Conservation (phyloP, 176 grass and related monocot species). For the Zizania latifolia region DNA sequence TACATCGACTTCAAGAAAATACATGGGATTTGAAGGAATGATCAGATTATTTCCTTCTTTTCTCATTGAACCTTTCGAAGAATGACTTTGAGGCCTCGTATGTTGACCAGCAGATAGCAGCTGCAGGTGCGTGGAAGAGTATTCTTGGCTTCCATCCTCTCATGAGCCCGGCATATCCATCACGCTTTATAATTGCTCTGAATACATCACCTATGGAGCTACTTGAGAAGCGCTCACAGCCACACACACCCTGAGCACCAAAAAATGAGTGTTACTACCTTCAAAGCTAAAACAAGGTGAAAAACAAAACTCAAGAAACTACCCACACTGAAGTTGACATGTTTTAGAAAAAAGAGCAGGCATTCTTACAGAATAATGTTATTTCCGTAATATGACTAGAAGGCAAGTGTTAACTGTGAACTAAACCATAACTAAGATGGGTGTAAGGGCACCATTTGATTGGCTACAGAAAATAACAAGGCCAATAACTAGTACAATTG, state of each 20-base stretch:
- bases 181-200: slow-evolving; percentile 58
- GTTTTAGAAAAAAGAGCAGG: neutral
- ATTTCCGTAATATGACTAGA: neutral
- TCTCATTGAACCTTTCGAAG: slow-evolving; percentile 65
- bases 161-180: slow-evolving; percentile 71
- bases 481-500: neutral
- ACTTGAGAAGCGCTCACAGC: slow-evolving; percentile 77
- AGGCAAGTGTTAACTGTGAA: neutral
- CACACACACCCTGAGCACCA: slow-evolving; percentile 74
- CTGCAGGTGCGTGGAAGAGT: slow-evolving; percentile 90
- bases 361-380: neutral
- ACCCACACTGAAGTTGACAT: neutral
- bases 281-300: slow-evolving; percentile 13
- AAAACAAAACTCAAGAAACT: neutral
- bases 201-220: slow-evolving; percentile 66
- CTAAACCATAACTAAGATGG: neutral
- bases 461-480: neutral
- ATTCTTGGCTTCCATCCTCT: slow-evolving; percentile 86
- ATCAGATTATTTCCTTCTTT: slow-evolving; percentile 51
- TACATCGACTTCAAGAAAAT: slow-evolving; percentile 49
- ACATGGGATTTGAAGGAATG: slow-evolving; percentile 9
- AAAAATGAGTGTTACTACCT: slow-evolving; percentile 7
- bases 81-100: slow-evolving; percentile 86
- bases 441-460: neutral
- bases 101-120: slow-evolving; percentile 90